Evolutionary conservation across 768 basidiomycete species (phyloP), one percentile per base, ranked within the genome.

Genomic region (Hemileccinum rubropunctum): DNA sequence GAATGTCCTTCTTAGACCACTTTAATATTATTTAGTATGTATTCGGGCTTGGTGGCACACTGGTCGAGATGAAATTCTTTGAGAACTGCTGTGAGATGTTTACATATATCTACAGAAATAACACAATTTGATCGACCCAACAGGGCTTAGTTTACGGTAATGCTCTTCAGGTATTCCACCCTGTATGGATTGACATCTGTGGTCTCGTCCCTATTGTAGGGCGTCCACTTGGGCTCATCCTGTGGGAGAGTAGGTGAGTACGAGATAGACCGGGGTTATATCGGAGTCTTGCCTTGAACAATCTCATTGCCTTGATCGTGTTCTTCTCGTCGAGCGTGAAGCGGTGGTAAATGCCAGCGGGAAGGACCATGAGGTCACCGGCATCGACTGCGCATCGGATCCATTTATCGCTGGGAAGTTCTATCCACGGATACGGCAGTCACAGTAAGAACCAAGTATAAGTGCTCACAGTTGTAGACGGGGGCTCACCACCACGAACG

Each of bases 201-300:
- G 18, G 73, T 74, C 1, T 59, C 48, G 39, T 76, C 72, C 17
- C 91, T 80, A 60, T 87, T 83, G 65, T 90, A 71, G 0, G 92
- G 88, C 1, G 80, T 74, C 93, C 94, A 97, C 66, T 91, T 94
- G 13, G 91, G 92, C 59, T 92, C 91, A 50, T 95, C 91, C 90
- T 95, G 64, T n/a, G n/a, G n/a, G n/a, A n/a, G n/a, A 7, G 10
- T 33, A 21, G 14, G 39, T 28, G 28, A 34, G 34, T 32, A 14
- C 33, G 28, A 14, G 26, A 47, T 26, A 18, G 38, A 37, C 3
- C 15, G 7, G 17, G 9, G 32, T 28, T 13, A 15, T 37, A 23
- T 41, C 7, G 45, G 37, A 17, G 28, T 53, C 70, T 30, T 50
- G 83, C 91, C 80, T 93, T 82, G 82, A 95, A 97, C 45, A 97